Base-by-base conservation (phyloP, 2,329 filamentous ascomycete species). In the Aspergillus ochraceus region DNA sequence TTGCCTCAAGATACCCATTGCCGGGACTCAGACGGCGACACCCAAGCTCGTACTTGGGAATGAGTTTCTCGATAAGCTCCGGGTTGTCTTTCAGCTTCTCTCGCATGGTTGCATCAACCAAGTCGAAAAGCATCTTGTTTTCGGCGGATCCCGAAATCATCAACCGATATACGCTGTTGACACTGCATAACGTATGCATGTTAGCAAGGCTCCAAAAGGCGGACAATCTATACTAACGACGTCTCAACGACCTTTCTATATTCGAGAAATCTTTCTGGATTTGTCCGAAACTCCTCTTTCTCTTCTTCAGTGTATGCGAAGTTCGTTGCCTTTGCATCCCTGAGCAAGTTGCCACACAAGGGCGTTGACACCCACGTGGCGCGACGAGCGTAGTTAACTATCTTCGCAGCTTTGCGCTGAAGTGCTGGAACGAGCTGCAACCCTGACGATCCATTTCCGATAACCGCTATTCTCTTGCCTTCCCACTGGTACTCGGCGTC, bases 391-490 rank as follows among this genome's bases (percentile, higher is more conserved):
- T 67, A 74, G 46, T 69, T 74, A 12, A 68, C 66, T 1, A 73
- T 29, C 46, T 66, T 64, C 1, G 46, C 50, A 0, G 62, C 67
- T 17, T 61, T 64, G 3, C 60, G 46, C 51, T 70, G 59, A 5
- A 64, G 50, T 0, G 61, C 56, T 19, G 61, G 58, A 12, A 70
- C 63, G 29, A 69, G 65, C 59, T 74, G 73, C 8, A 75, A 67
- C 0, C 66, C 73, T 0, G 67, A 70, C 0, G 71, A 69, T 5
- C 74, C 74, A 51, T 70, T 73, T 1, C 75, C 74, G 39, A 77
- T 71, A 11, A 76, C 54, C 3, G 74, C 74, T 1, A 76, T 62
- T 10, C 36, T 58, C 45, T 73, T 74, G n/a, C 61, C 67, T 3
- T 55, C 42, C 29, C 61, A 66, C 24, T 69, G 58, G 36, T 62